Base-by-base conservation (phyloP, 192 early-diverging fungal genomes). In the Linnemannia exigua region DNA sequence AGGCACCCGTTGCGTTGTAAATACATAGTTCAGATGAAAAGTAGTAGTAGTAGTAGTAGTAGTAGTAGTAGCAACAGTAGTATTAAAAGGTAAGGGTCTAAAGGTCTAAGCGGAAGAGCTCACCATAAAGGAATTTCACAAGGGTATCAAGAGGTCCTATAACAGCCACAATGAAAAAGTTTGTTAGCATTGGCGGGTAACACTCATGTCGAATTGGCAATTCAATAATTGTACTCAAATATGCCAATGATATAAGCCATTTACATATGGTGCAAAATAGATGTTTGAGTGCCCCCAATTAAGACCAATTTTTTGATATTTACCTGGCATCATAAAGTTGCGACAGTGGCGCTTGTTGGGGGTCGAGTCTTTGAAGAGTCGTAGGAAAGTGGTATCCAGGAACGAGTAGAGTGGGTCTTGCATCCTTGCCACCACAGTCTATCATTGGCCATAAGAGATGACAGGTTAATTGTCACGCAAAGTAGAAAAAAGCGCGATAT, bases 241-340 rank as follows among this genome's bases (percentile, higher is more conserved):
- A n/a, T n/a, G n/a, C n/a, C n/a, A n/a, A n/a, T n/a, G n/a, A n/a
- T n/a, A n/a, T n/a, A n/a, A n/a, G n/a, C n/a, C n/a, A n/a, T n/a
- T n/a, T n/a, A n/a, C n/a, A n/a, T n/a, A n/a, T n/a, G n/a, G n/a
- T n/a, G n/a, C n/a, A n/a, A n/a, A n/a, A n/a, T n/a, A n/a, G n/a
- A n/a, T n/a, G n/a, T n/a, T n/a, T n/a, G n/a, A n/a, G n/a, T n/a
- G n/a, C n/a, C n/a, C n/a, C n/a, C n/a, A n/a, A n/a, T n/a, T n/a
- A n/a, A n/a, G n/a, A n/a, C n/a, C n/a, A n/a, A n/a, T 47, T 51
- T 48, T 78, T 25, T 33, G n/a, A n/a, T n/a, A n/a, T 22, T 48
- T 76, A 86, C 84, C 84, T 69, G 84, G 84, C 84, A 86, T 80
- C 84, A 80, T 80, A 69, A 86, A 86, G 54, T 20, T 79, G 70